Evolutionary conservation across 805 yeast species (phyloP).

Genomic region (Saccharomycopsis olivae): DNA sequence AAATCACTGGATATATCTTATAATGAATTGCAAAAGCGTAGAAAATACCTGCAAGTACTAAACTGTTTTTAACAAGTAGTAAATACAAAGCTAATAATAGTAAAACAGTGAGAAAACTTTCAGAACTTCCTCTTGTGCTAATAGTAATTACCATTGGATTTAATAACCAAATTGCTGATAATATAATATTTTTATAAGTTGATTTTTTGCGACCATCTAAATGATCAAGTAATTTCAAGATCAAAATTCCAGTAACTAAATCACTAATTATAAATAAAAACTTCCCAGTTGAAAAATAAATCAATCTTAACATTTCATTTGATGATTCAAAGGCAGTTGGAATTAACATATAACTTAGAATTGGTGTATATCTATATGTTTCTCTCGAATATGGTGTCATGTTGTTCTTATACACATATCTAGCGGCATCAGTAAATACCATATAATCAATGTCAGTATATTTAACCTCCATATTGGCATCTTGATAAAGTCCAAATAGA

Average conservation of each 20-base stretch:
- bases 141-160: constrained; percentile 95
- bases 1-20: constrained; percentile 86
- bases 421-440: constrained; percentile 90
- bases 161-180: constrained; percentile 67
- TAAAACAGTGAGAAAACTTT: constrained; percentile 74
- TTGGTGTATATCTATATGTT: constrained; percentile 89
- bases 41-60: constrained; percentile 33
- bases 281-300: constrained; percentile 66
- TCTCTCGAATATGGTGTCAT: constrained; percentile 72
- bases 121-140: constrained; percentile 88
- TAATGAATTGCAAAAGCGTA: constrained; percentile 80
- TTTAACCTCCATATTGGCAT: constrained; percentile 61
- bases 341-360: constrained; percentile 69
- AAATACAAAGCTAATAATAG: constrained; percentile 48
- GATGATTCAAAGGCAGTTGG: constrained; percentile 50
- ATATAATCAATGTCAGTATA: constrained; percentile 92
- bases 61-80: constrained; percentile 29
- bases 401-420: constrained; percentile 40
- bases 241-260: constrained; percentile 63
- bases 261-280: constrained; percentile 68
- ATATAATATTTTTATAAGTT: constrained; percentile 28
- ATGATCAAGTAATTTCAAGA: constrained; percentile 31
- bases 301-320: constrained; percentile 41
- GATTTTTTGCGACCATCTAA: constrained; percentile 17
- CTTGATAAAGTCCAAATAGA: constrained; percentile 79